These are phyloP conservation scores for Coix lacrymajobi DNA, from an alignment of 176 grass and related monocot genomes.

Conservation along the genomic window DNA sequence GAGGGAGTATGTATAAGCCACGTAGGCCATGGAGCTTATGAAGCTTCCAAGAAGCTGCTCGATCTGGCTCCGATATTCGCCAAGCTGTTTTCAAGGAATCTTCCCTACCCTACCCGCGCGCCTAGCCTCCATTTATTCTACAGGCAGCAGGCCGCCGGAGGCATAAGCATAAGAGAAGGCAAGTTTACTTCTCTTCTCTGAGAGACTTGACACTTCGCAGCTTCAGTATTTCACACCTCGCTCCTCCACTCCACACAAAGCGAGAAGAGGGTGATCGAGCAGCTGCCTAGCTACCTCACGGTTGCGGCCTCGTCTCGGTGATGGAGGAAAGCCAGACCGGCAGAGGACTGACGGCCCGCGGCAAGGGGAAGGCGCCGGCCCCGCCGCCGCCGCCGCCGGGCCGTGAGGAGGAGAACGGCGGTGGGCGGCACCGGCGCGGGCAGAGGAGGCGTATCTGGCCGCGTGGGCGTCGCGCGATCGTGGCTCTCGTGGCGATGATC, in stretches of 20 bases:
- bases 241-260: neutral
- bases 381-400: conserved; percentile 5
- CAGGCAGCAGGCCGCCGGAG: too few relatives aligned
- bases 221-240: too few relatives aligned
- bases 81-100: too few relatives aligned
- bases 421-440: neutral
- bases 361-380: neutral
- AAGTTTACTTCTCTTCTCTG: accelerated
- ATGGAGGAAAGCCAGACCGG: neutral
- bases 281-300: neutral
- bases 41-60: too few relatives aligned
- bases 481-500: neutral
- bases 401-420: neutral
- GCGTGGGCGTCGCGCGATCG: neutral
- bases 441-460: neutral
- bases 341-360: neutral
- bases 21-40: too few relatives aligned
- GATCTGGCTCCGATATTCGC: too few relatives aligned
- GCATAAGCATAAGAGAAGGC: too few relatives aligned
- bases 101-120: too few relatives aligned
- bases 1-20: too few relatives aligned
- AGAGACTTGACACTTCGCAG: too few relatives aligned
- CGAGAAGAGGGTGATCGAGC: neutral
- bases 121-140: too few relatives aligned
- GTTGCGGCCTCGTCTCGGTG: neutral